A percentile compares a stretch with the other conserved stretches of the same genome.
Conservation (phyloP, 495 filamentous ascomycete species). For the Penicilliopsis zonata region DNA sequence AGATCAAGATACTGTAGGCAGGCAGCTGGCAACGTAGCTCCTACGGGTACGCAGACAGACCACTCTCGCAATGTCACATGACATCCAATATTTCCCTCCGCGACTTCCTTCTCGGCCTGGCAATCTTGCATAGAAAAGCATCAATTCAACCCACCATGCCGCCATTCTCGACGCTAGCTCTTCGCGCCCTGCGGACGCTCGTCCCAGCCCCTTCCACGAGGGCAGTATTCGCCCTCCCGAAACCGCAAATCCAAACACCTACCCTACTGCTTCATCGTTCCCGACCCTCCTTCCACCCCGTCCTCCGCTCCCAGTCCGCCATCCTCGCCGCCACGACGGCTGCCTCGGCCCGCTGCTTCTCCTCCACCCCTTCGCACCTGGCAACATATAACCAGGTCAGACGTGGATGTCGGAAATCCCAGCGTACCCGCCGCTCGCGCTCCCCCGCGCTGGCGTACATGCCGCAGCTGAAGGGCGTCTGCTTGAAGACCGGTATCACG, state of each 20-base stretch:
- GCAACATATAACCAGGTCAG: slow-evolving; percentile 44
- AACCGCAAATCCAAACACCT: slow-evolving; percentile 2
- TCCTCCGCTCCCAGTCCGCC: slow-evolving; percentile 22
- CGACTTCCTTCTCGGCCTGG: no score
- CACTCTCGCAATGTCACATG: no score
- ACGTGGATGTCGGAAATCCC: slow-evolving; percentile 61
- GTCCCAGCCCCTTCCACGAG: slow-evolving; percentile 16
- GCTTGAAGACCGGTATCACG: slow-evolving; percentile 78
- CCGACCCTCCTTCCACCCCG: slow-evolving; percentile 17
- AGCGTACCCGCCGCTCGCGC: slow-evolving; percentile 67
- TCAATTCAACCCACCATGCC: slow-evolving; percentile 17
- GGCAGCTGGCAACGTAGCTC: no score
- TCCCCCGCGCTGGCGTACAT: slow-evolving; percentile 72
- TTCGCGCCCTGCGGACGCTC: slow-evolving; percentile 28
- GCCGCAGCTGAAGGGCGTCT: slow-evolving; percentile 88
- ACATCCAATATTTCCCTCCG: no score
- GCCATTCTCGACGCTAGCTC: slow-evolving; percentile 23
- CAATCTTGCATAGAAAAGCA: no score
- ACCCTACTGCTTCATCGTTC: no score
- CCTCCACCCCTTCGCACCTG: slow-evolving; percentile 24
- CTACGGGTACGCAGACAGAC: no score
- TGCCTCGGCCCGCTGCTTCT: slow-evolving; percentile 25
- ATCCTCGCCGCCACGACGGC: slow-evolving; percentile 2
- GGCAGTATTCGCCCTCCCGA: slow-evolving; percentile 11
- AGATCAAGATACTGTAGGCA: no score